Percentiles rank a stretch among this genome's conserved stretches.
phyloP scores from a whole-genome alignment of 2,329 filamentous ascomycete species.

The Colletotrichum sublineola region DNA sequence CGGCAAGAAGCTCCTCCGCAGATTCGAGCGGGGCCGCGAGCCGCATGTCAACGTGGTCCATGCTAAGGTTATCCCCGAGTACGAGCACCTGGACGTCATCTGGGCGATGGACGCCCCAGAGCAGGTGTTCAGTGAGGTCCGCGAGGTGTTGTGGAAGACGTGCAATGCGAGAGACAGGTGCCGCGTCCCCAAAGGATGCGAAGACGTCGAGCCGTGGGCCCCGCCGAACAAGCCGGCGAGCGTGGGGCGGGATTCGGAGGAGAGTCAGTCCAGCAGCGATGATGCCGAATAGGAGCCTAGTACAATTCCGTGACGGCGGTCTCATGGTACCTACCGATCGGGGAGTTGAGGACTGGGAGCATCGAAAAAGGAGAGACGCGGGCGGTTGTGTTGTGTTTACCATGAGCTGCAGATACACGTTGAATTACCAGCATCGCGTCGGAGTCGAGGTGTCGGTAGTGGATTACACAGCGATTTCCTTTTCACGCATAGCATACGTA shows the following conservation, averaged over 20 bases:
- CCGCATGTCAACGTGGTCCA: slow-evolving; percentile 86
- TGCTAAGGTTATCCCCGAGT: slow-evolving; percentile 84
- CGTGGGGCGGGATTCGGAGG: slow-evolving; percentile 6
- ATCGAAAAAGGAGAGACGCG: background rate
- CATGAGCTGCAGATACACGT: slow-evolving; percentile 1
- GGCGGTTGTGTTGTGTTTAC: background rate
- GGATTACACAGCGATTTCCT: background rate
- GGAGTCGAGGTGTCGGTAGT: slow-evolving; percentile 18
- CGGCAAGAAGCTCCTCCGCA: slow-evolving; percentile 77
- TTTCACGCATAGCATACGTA: background rate
- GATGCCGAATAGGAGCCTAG: slow-evolving; percentile 25
- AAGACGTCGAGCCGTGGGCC: slow-evolving; percentile 60
- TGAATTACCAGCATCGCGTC: slow-evolving; percentile 21
- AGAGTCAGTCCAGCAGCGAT: slow-evolving; percentile 40
- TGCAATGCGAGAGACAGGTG: slow-evolving; percentile 68
- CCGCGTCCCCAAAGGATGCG: slow-evolving; percentile 74
- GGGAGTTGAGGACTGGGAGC: background rate
- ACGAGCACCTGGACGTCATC: slow-evolving; percentile 94
- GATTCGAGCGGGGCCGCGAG: slow-evolving; percentile 83
- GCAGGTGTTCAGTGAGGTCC: slow-evolving; percentile 84
- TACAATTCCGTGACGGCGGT: background rate
- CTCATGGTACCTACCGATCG: background rate
- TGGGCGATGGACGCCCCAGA: slow-evolving; percentile 93
- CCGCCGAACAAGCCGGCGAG: slow-evolving; percentile 38
- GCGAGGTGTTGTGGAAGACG: slow-evolving; percentile 88